phyloP scores from a whole-genome alignment of 495 filamentous ascomycete species.

The Pseudevernia furfuracea region DNA sequence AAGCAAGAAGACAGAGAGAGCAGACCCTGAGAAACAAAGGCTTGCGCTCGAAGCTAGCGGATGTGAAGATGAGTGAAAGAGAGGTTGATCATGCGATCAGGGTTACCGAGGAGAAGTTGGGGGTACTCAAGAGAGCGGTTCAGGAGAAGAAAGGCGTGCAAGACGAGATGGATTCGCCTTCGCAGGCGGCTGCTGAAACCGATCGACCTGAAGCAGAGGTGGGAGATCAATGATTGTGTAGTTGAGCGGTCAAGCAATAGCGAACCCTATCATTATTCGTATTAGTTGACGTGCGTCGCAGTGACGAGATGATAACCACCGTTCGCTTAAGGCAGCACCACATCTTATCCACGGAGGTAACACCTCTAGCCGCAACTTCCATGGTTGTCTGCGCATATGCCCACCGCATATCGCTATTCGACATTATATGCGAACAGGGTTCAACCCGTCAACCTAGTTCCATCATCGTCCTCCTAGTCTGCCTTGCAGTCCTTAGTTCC shows the following conservation, averaged over 20 bases:
- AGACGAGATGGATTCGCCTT: slow-evolving; percentile 4
- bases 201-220: neutral
- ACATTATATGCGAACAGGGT: neutral
- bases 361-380: neutral
- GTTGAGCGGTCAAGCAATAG: neutral
- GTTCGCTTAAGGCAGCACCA: neutral
- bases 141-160: slow-evolving; percentile 42
- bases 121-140: slow-evolving; percentile 64
- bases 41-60: slow-evolving; percentile 45
- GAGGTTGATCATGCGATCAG: slow-evolving; percentile 79
- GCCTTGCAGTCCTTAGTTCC: neutral
- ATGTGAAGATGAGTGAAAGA: slow-evolving; percentile 67
- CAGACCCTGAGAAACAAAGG: slow-evolving; percentile 26
- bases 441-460: neutral
- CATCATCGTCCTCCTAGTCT: neutral
- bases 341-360: neutral
- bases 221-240: neutral
- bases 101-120: slow-evolving; percentile 75
- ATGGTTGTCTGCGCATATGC: neutral
- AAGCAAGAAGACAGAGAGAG: slow-evolving; percentile 13
- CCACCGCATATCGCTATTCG: neutral
- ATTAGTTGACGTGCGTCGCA: neutral
- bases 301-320: neutral
- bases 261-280: neutral
- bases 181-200: neutral